Base-by-base conservation (phyloP, 2,329 filamentous ascomycete genomes). In the Stagonosporopsis vannaccii region DNA sequence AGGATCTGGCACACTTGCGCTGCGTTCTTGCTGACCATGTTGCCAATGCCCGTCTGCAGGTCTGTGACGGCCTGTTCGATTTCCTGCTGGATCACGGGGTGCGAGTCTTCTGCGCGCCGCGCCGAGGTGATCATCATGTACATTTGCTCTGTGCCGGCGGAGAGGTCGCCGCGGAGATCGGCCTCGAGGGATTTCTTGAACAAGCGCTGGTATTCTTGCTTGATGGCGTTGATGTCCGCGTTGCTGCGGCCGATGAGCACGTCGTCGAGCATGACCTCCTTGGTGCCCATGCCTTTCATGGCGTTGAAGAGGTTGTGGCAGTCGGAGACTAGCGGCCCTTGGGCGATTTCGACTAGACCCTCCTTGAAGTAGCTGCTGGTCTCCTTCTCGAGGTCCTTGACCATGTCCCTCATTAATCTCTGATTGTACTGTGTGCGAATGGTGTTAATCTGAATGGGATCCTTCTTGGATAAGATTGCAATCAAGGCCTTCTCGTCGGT, bases 201-300 rank as follows among this genome's bases (percentile, higher is more conserved):
- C 0, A 84, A 85, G 15, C 84, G 83, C 40, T 88, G 83, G 74
- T 96, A 98, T 17, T 87, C 84, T 42, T 81, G 77, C 79, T 96
- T 96, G 81, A 99, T 97, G 35, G 91, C 91, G 50, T 86, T 84
- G 35, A 99, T 81, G 67, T 98, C 94, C 30, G 92, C 92, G 69
- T 98, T 98, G 32, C 87, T 90, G 32, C 94, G 86, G 8, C 87
- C 84, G 4, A 97, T 84, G 2, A 98, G 82, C 6, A 97, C 84
- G 66, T 98, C 94, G 73, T 97, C 95, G 45, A 99, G 82, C 1
- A 95, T 82, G 51, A 81, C 80, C 72, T 98, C 94, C 68, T 96
- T 96, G 0, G 94, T 98, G 7, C 95, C 95, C 0, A 86, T 73
- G 0, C 94, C 92, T 44, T 87, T 82, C 79, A 97, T 87, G 1